A percentile compares a stretch with the other conserved stretches of the same genome.
Conservation (phyloP, 495 filamentous ascomycete species). For the Xylaria bambusicola region DNA sequence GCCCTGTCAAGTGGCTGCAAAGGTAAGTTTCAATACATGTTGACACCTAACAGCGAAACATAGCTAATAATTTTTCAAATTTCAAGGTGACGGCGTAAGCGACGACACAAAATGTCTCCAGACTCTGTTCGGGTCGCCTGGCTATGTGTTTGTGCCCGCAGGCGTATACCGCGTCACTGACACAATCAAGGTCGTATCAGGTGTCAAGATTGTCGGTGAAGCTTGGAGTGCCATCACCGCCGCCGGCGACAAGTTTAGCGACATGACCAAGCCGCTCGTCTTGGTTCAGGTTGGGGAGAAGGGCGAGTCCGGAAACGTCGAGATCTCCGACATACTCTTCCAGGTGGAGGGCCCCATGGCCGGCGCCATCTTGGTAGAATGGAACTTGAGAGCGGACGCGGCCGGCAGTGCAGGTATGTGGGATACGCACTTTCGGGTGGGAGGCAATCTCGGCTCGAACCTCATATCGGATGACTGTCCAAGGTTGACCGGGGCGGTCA, state of each 20-base stretch:
- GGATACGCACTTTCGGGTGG: conserved; percentile 33
- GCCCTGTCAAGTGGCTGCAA: too few relatives aligned
- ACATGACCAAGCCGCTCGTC: conserved; percentile 43
- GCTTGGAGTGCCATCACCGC: conserved; percentile 33
- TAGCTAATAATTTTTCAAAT: too few relatives aligned
- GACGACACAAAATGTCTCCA: too few relatives aligned
- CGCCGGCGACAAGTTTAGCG: conserved; percentile 43
- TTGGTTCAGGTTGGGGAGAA: conserved; percentile 54
- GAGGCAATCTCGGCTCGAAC: conserved; percentile 64
- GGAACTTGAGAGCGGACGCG: conserved; percentile 26
- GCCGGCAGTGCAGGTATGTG: conserved; percentile 32
- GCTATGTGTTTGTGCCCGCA: too few relatives aligned
- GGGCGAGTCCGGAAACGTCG: conserved; percentile 50
- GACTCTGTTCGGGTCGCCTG: too few relatives aligned
- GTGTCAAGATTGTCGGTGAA: conserved; percentile 38
- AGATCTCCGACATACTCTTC: conserved; percentile 51
- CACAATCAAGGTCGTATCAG: conserved; percentile 47
- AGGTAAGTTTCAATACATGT: too few relatives aligned
- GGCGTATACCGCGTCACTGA: conserved; percentile 36
- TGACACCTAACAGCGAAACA: too few relatives aligned
- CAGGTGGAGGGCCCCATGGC: conserved; percentile 25
- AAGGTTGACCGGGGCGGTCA: conserved; percentile 29
- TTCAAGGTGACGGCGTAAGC: too few relatives aligned
- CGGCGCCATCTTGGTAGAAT: conserved; percentile 39
- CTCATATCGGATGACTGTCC: conserved; percentile 63